Evolutionary conservation across 2,329 filamentous ascomycete species (phyloP), one percentile per base, ranked within the genome.

Genomic region (Bipolaris cookei): DNA sequence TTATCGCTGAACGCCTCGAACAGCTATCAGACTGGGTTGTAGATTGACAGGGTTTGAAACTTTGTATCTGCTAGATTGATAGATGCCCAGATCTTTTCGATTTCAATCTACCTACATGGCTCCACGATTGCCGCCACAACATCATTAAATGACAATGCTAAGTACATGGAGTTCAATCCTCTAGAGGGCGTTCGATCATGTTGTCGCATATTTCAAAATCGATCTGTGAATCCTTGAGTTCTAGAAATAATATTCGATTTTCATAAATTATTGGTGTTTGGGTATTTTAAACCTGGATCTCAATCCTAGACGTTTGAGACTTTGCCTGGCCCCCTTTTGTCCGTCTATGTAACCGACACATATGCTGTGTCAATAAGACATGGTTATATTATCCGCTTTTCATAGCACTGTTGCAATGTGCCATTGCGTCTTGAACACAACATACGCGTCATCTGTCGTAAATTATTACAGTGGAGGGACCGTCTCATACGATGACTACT

Each of bases 81-180:
- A 44, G 16, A 51, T 38, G 37, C 28, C 38, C 28, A 23, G 46
- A 30, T 30, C 21, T 37, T 44, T 14, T 23, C 39, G 21, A 38
- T 18, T 38, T 34, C 16, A 35, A 14, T n/a, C 21, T 18, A 28
- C 30, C 14, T 42, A 37, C 30, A 39, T 35, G 3, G 34, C 25
- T 43, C 35, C 43, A 30, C 43, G 28, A 53, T 43, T 47, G 38
- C 42, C 54, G 30, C 49, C n/a, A 52, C 23, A n/a, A 28, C 35
- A 37, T n/a, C 23, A 28, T 28, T 10, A 16, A 8, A 7, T 35
- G 30, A 28, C 18, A n/a, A 52, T 14, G 30, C 20, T 14, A 18
- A 35, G 25, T 39, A 54, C 8, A 20, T 16, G 14, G 11, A 32
- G 13, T 37, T 14, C 34, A 32, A 16, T 43, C 23, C n/a, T 25